phyloP scores from a whole-genome alignment of 2,329 filamentous ascomycete genomes.

The Fusarium sp. region DNA sequence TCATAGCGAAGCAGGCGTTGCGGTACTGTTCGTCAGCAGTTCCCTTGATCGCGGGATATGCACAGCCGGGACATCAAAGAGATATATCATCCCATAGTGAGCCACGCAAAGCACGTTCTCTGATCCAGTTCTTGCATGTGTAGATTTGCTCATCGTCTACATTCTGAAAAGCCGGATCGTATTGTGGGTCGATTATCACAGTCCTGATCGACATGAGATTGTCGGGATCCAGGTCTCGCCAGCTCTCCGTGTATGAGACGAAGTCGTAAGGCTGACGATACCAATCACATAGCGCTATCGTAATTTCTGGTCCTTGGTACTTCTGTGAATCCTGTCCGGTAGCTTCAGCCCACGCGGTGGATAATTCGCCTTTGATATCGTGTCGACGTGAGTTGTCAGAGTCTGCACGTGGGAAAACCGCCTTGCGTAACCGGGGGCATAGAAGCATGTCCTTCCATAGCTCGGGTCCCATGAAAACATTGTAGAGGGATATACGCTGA shows the following conservation, averaged over 20 bases:
- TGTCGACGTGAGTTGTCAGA: not conserved
- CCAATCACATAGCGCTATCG: constrained; percentile 16
- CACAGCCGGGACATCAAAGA: not conserved
- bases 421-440: constrained; percentile 5
- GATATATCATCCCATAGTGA: constrained; percentile 17
- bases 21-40: constrained; percentile 18
- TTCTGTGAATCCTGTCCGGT: not conserved
- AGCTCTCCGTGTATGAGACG: not conserved
- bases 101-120: constrained; percentile 1
- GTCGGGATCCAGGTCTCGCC: constrained; percentile 13
- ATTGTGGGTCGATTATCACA: not conserved
- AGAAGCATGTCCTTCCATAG: constrained; percentile 11
- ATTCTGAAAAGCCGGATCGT: not conserved
- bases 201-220: not conserved
- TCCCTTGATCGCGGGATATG: not conserved
- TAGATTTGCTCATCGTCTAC: not conserved
- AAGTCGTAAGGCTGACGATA: not conserved
- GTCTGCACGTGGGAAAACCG: constrained; percentile 16
- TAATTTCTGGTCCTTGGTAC: not conserved
- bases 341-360: not conserved
- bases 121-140: constrained; percentile 18
- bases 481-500: constrained; percentile 34
- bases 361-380: not conserved
- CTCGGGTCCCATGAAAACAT: not conserved
- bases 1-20: constrained; percentile 12